Conservation (phyloP, 225 moss, liverwort and hornwort genomes). For the Polytrichum commune region DNA sequence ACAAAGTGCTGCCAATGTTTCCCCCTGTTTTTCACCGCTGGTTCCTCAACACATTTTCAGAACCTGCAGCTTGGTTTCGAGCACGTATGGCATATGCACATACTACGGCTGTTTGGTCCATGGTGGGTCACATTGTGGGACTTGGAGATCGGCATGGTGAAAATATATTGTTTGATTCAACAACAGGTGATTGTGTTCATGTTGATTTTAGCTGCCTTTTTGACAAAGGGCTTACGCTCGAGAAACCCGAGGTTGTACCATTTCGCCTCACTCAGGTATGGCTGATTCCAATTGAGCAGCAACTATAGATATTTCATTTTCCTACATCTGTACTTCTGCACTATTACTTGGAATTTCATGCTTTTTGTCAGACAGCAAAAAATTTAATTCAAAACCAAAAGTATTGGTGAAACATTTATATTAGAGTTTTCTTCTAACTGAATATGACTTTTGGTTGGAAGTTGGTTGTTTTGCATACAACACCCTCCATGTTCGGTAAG, state of each 20-base stretch:
- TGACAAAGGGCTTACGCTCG: slow-evolving; percentile 90
- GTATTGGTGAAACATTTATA: no score
- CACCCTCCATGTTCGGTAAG: no score
- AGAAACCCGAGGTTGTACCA: slow-evolving; percentile 98
- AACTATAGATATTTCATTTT: background rate
- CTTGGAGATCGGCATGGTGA: slow-evolving; percentile 97
- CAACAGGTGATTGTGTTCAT: slow-evolving; percentile 95
- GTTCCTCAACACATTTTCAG: slow-evolving; percentile 96
- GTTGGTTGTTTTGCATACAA: no score
- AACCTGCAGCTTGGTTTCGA: slow-evolving; percentile 98
- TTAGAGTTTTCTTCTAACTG: no score
- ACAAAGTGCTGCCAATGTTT: slow-evolving; percentile 89
- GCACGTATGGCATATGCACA: slow-evolving; percentile 97
- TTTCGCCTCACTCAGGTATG: slow-evolving; percentile 90
- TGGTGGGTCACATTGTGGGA: slow-evolving; percentile 98
- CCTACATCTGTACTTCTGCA: no score
- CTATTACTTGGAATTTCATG: no score
- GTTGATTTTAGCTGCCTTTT: slow-evolving; percentile 99
- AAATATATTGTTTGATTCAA: slow-evolving; percentile 94
- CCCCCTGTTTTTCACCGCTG: slow-evolving; percentile 96
- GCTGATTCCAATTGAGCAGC: background rate
- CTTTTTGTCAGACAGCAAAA: no score
- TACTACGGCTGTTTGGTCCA: slow-evolving; percentile 98
- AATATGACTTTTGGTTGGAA: no score
- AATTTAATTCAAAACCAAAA: no score